Base-by-base conservation (phyloP, 139 green algal genomes). In the Raphidocelis subcapitata region DNA sequence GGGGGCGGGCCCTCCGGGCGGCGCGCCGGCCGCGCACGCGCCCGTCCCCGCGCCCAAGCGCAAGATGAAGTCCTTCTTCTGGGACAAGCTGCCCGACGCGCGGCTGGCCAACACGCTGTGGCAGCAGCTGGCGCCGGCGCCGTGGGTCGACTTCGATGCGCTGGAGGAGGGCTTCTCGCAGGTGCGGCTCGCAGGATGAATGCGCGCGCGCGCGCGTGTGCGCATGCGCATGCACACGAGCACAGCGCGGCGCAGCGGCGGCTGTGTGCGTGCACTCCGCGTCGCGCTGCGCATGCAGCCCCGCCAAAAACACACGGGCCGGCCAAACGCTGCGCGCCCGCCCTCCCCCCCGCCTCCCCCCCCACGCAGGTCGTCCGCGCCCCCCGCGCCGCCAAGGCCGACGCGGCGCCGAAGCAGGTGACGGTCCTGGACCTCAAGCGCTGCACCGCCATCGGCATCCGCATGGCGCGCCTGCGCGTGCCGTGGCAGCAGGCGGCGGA, bases 61-160 rank as follows among this genome's bases (percentile, higher is more conserved):
- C 24, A 70, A 70, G 46, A 24, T 65, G 29, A 65, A 65, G 59
- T 64, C 24, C 29, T 74, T 79, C 64, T 79, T 79, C 55, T 79
- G 73, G 73, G 73, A 79, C 55, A 79, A 79, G 73, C 26, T 74
- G 20, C 73, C 73, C 1, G 73, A 79, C 29, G 31, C 12, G 10
- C 55, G 65, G 20, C 29, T 73, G 31, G 1, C 33, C n/a, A 62
- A 51, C n/a, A 78, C 36, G 12, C 14, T 67, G 26, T 78, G 72
- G 72, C 28, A 67, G 36, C 28, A 52, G 5, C 37, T 72, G 49
- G 35, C 26, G 4, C 37, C 72, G 5, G 72, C 63, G 28, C 51
- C 57, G 24, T 78, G 63, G 62, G 18, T 78, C 23, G 63, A 72
- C 28, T 78, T 59, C 24, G 63, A 78, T 0, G 29, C 31, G 3